Conservation (phyloP, 495 filamentous ascomycete genomes). For the Amorphotheca resinae region DNA sequence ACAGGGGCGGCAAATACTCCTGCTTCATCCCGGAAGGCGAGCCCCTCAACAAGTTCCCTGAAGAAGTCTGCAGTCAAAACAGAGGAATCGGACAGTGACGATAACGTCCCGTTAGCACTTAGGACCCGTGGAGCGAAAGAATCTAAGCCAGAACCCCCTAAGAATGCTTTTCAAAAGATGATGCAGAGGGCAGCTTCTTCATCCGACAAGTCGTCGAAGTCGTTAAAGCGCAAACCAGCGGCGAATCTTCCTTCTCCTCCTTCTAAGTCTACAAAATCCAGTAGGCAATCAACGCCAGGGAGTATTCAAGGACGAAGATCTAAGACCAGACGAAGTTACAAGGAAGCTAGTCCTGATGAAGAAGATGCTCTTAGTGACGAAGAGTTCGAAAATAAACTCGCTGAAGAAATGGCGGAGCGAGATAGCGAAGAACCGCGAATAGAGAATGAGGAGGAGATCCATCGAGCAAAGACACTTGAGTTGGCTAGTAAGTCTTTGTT, state of each 20-base stretch:
- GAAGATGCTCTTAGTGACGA: constrained; percentile 69
- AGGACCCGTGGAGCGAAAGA: constrained; percentile 1
- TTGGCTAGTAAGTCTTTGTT: constrained; percentile 53
- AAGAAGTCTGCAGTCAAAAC: constrained; percentile 1
- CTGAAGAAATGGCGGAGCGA: constrained; percentile 35
- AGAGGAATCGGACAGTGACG: constrained; percentile 15
- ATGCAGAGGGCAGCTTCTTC: constrained; percentile 16
- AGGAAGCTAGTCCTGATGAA: constrained; percentile 35
- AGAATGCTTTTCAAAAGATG: constrained; percentile 19
- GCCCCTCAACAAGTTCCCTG: constrained; percentile 4
- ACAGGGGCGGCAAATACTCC: constrained; percentile 30
- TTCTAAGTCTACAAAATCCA: constrained; percentile 62
- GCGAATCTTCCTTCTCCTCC: constrained; percentile 19
- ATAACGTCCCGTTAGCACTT: constrained; percentile 13
- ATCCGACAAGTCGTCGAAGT: constrained; percentile 17
- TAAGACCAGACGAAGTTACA: constrained; percentile 34
- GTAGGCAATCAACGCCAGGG: constrained; percentile 55
- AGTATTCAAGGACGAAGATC: constrained; percentile 28
- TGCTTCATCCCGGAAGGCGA: constrained; percentile 14
- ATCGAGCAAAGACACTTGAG: constrained; percentile 59
- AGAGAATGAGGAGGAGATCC: constrained; percentile 43
- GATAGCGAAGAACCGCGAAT: constrained; percentile 38
- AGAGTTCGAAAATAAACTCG: constrained; percentile 58
- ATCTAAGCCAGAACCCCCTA: constrained; percentile 2
- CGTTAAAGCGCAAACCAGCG: constrained; percentile 34